phyloP scores from a whole-genome alignment of 139 green algal species.

The Auxenochlorella pyrenoidosa region DNA sequence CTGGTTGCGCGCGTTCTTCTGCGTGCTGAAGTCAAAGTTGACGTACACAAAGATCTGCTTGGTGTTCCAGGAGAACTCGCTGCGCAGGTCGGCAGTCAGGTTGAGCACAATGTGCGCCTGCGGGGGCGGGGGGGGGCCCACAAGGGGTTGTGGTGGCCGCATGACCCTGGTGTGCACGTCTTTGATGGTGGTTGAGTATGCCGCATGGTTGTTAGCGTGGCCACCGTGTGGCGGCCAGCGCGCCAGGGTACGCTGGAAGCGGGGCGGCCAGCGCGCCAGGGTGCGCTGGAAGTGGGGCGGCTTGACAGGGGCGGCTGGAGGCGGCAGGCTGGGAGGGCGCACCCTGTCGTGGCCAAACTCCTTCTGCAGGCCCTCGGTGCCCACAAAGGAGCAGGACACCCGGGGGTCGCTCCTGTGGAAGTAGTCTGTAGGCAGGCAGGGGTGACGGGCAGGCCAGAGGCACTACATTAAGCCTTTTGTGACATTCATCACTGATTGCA shows the following conservation, averaged over 20 bases:
- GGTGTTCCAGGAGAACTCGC: constrained; percentile 88
- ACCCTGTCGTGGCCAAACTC: constrained; percentile 48
- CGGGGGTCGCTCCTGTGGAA: constrained; percentile 30
- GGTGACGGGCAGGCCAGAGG: no score
- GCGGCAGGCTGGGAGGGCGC: neutral
- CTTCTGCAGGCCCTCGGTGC: constrained; percentile 43
- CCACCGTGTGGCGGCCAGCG: no score
- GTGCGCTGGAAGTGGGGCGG: no score
- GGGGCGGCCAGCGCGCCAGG: no score
- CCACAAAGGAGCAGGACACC: constrained; percentile 8
- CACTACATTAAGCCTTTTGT: no score
- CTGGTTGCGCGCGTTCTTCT: constrained; percentile 65
- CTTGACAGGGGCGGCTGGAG: neutral
- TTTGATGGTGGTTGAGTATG: neutral
- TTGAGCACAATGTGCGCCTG: constrained; percentile 74
- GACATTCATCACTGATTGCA: no score
- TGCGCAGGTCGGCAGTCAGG: constrained; percentile 74
- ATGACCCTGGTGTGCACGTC: no score
- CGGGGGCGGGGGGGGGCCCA: neutral
- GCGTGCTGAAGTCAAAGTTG: constrained; percentile 62
- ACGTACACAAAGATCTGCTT: constrained; percentile 88
- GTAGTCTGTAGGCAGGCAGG: constrained; percentile 25
- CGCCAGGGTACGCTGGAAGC: no score
- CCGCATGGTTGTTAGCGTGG: neutral
- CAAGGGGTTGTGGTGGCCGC: neutral